These are phyloP conservation scores for Thraustochytrium striatum DNA, from an alignment of 352 stramenopile species.

Conservation along the genomic window DNA sequence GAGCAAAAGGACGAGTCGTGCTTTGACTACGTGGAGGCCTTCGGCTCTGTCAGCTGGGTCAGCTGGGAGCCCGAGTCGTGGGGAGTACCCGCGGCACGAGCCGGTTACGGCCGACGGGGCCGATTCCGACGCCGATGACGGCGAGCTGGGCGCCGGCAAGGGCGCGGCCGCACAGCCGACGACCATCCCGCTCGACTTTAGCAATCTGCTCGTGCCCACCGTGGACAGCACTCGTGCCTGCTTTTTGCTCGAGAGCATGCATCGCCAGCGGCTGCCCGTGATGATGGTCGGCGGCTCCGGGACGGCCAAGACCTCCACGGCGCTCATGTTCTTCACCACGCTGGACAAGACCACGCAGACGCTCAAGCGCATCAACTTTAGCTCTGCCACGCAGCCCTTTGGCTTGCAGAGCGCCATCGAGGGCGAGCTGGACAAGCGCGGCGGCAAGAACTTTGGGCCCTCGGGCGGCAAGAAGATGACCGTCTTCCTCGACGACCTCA, in stretches of 20 bases:
- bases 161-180: background rate
- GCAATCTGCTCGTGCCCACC: constrained; percentile 93
- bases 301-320: constrained; percentile 95
- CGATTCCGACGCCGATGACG: constrained; percentile 56
- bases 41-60: constrained; percentile 86
- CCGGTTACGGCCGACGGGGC: constrained; percentile 54
- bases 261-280: constrained; percentile 71
- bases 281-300: constrained; percentile 92
- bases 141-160: background rate
- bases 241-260: constrained; percentile 66
- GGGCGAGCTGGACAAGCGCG: constrained; percentile 94
- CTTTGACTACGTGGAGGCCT: constrained; percentile 88
- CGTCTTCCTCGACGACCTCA: constrained; percentile 96
- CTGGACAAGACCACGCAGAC: constrained; percentile 88
- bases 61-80: constrained; percentile 88
- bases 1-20: constrained; percentile 72
- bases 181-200: constrained; percentile 81
- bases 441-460: constrained; percentile 94
- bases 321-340: constrained; percentile 94
- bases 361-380: constrained; percentile 97
- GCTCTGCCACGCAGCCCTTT: constrained; percentile 90
- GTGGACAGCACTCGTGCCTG: constrained; percentile 94
- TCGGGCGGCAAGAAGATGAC: constrained; percentile 97
- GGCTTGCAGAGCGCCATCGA: constrained; percentile 97
- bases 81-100: constrained; percentile 78